Conservation (phyloP, 176 grass and related monocot species). For the Oryza brachyantha region DNA sequence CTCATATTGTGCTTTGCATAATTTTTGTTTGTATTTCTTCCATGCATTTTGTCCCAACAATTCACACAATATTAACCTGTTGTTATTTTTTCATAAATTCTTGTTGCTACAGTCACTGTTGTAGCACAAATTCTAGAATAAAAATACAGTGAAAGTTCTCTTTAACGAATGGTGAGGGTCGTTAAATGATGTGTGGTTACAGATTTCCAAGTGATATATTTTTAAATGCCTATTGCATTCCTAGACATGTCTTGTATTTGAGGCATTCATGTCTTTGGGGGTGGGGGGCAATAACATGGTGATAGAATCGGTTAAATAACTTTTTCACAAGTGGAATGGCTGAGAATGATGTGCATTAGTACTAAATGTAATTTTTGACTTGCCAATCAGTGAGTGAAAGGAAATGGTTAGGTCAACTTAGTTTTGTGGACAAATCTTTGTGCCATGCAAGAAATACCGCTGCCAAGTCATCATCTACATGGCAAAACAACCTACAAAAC, state of each 20-base stretch:
- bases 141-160: background rate
- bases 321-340: too few species aligned
- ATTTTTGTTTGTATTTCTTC: background rate
- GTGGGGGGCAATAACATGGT: too few species aligned
- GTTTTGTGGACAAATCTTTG: too few species aligned
- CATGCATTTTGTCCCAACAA: background rate
- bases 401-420: too few species aligned
- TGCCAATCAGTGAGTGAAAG: too few species aligned
- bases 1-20: slow-evolving; percentile 31
- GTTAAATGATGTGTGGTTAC: background rate
- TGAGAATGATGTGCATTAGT: too few species aligned
- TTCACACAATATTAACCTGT: background rate
- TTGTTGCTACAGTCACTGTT: background rate
- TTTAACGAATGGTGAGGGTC: background rate
- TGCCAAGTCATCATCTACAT: too few species aligned
- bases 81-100: slow-evolving; percentile 23
- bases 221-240: background rate
- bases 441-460: too few species aligned
- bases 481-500: too few species aligned
- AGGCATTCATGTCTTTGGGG: background rate
- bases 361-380: too few species aligned
- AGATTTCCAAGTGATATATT: background rate
- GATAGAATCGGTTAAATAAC: too few species aligned
- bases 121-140: background rate
- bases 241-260: slow-evolving; percentile 10